Conservation (phyloP, 768 basidiomycete species). For the Fomitopsis pulvina region DNA sequence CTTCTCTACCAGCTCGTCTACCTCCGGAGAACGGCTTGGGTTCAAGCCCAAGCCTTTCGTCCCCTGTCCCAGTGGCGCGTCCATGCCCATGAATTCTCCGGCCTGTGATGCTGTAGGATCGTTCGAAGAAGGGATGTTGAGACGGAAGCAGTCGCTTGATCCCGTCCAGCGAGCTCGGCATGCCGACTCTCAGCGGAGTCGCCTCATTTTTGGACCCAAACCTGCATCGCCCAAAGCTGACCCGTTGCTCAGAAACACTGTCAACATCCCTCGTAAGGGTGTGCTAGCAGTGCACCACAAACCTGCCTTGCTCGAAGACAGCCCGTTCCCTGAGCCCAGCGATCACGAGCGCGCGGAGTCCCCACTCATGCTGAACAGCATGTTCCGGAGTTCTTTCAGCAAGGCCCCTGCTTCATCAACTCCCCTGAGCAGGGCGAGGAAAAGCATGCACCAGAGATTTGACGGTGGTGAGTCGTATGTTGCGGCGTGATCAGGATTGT, state of each 20-base stretch:
- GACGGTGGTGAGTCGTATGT: conserved; percentile 3
- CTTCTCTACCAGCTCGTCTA: background rate
- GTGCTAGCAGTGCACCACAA: background rate
- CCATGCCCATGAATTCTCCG: background rate
- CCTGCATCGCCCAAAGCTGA: conserved; percentile 1
- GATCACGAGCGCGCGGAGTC: background rate
- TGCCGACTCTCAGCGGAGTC: conserved; percentile 6
- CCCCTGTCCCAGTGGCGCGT: background rate
- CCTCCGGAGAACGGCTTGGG: background rate
- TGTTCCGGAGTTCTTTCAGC: background rate
- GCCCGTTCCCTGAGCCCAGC: background rate
- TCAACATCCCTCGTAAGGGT: background rate
- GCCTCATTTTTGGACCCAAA: conserved; percentile 4
- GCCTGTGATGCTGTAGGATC: background rate
- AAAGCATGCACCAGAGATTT: background rate
- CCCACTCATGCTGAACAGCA: background rate
- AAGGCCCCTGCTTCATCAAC: background rate
- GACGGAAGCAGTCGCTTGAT: background rate
- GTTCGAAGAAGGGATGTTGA: background rate
- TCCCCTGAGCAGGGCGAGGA: conserved; percentile 2
- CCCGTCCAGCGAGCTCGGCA: background rate
- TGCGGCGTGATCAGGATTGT: too few species aligned
- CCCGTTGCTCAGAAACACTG: background rate
- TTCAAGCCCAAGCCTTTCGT: background rate
- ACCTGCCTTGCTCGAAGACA: background rate